phyloP scores from a whole-genome alignment of 495 filamentous ascomycete genomes.

The Trichoderma reesei region DNA sequence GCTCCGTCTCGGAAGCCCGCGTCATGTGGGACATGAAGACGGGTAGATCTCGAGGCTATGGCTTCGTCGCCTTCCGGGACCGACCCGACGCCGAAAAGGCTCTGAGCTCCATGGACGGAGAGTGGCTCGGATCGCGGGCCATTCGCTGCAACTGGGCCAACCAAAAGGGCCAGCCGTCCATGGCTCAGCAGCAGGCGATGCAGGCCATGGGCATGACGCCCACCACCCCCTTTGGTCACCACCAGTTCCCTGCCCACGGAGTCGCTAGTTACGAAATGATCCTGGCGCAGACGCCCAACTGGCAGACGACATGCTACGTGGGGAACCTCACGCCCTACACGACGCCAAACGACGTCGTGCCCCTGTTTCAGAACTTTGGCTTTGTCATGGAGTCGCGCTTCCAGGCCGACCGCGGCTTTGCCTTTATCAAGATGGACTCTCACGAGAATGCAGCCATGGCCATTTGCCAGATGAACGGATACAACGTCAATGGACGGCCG shows the following conservation, averaged over 20 bases:
- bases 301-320: conserved; percentile 99
- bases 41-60: conserved; percentile 91
- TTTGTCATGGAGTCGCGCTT: conserved; percentile 96
- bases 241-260: conserved; percentile 95
- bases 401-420: conserved; percentile 95
- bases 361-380: conserved; percentile 96
- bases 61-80: conserved; percentile 96
- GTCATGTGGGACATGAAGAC: conserved; percentile 99
- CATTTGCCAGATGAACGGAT: conserved; percentile 93
- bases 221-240: conserved; percentile 90
- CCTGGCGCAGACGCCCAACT: conserved; percentile 88
- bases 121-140: conserved; percentile 97
- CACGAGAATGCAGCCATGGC: conserved; percentile 98
- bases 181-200: conserved; percentile 95
- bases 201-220: conserved; percentile 98
- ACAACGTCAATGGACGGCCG: conserved; percentile 94
- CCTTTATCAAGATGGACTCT: conserved; percentile 98
- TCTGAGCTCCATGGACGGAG: conserved; percentile 93
- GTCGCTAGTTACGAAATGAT: conserved; percentile 98
- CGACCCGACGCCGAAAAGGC: conserved; percentile 92
- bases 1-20: conserved; percentile 93
- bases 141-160: conserved; percentile 99
- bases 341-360: conserved; percentile 87
- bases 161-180: conserved; percentile 97
- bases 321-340: conserved; percentile 98